Base-by-base conservation (phyloP, 176 grass and related monocot species). In the Paspalum notatum region DNA sequence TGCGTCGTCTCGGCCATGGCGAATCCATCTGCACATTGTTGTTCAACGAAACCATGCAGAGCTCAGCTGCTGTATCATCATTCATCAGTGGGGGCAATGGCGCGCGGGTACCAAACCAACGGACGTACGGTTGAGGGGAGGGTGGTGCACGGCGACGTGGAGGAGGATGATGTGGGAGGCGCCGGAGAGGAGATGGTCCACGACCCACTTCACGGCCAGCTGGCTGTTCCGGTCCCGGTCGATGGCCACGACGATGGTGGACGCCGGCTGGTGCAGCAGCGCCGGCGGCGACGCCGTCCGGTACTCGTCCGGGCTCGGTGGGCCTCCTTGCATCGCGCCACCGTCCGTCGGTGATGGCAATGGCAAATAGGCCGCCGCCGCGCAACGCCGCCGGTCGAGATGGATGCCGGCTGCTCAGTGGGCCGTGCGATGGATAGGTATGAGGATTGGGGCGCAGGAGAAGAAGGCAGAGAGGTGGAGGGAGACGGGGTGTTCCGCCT, bases 161-260 rank as follows among this genome's bases (percentile, higher is more conserved):
- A 98, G 77, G 78, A 95, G 90, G 18, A 90, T 21, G 49, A 98
- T 70, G 66, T 81, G 62, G 1, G 81, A 87, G 82, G 67, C 66
- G 78, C 80, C 82, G 51, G 86, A 60, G 78, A 91, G 78, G 53
- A 98, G 86, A 78, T 98, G 80, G 77, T 98, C 86, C 42, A 87
- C 62, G 4, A 89, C 87, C 96, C 96, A 98, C 78, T 91, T 95
- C 80, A 90, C 84, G 49, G 96, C 90, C 27, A 86, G 87, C 22
- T 95, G 87, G 89, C 92, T 98, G 72, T 91, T 91, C 66, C 90
- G 90, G 70, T 95, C 90, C 15, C 66, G 78, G 68, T 94, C 86
- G 56, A 94, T 39, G 46, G 92, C 92, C 22, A 89, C 89, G 1
- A 83, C 84, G 37, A 85, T 78, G 46, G 71, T 25, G 20, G 76